A percentile compares a stretch with the other conserved stretches of the same genome.
These are phyloP conservation scores for Magnolia officinalis DNA, from an alignment of 164 flowering plant genomes.

Conservation along the genomic window DNA sequence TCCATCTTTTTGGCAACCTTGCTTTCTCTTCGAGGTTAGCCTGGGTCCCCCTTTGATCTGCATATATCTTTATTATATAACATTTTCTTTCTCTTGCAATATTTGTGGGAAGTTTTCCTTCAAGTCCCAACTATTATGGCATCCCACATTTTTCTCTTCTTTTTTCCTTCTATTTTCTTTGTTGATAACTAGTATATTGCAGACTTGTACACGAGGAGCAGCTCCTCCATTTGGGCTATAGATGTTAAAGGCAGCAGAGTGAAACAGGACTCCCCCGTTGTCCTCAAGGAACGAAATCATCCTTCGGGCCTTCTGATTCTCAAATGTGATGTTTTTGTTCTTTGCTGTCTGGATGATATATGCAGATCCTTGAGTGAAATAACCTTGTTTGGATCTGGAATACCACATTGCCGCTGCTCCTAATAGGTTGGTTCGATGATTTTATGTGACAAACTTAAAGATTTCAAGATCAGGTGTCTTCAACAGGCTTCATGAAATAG, in stretches of 20 bases:
- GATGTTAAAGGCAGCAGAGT: slow-evolving; percentile 13
- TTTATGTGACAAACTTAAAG: slow-evolving; percentile 3
- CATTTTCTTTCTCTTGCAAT: not conserved
- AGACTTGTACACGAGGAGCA: not conserved
- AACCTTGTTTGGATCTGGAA: slow-evolving; percentile 3
- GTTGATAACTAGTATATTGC: slow-evolving; percentile 13
- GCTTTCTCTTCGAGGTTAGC: slow-evolving; percentile 2
- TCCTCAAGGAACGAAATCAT: slow-evolving; percentile 1
- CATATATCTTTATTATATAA: not conserved
- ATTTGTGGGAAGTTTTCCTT: slow-evolving; percentile 3
- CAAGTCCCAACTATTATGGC: slow-evolving; percentile 2
- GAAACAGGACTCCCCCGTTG: not conserved
- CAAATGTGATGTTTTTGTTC: slow-evolving; percentile 9
- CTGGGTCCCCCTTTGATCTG: not conserved
- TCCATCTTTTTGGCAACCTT: slow-evolving; percentile 4
- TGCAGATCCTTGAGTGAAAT: slow-evolving; percentile 1
- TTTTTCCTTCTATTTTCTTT: slow-evolving; percentile 2
- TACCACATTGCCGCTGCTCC: not conserved
- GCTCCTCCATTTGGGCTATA: not conserved
- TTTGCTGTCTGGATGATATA: slow-evolving; percentile 1
- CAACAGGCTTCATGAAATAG: slow-evolving; percentile 6
- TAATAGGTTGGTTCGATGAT: slow-evolving; percentile 3
- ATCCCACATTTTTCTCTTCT: not conserved
- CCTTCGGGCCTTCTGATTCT: not conserved
- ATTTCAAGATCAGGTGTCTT: slow-evolving; percentile 6